Evolutionary conservation across 2,329 filamentous ascomycete species (phyloP), one percentile per base, ranked within the genome.

Genomic region (Fusarium anguioides): DNA sequence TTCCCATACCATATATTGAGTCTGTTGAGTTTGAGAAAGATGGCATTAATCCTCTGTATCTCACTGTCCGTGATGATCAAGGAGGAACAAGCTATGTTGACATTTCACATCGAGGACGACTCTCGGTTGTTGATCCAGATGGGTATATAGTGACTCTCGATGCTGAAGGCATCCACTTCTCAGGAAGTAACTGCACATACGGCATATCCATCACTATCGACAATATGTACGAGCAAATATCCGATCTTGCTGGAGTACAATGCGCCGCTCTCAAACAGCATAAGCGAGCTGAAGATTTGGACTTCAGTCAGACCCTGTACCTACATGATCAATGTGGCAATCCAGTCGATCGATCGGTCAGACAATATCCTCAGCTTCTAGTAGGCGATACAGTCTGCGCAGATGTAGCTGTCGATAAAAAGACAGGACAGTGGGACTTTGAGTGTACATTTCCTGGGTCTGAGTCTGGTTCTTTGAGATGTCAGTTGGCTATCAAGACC

Each of bases 1-100:
- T 79, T 8, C 76, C 77, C 1, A 71, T 74, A 21, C 77, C 78
- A 0, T 80, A 78, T 42, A 75, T 81, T 5, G 77, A 80, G 46
- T 76, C 79, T 0, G 71, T 81, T 21, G 73, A 75, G 39, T 76
- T 80, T 44, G 72, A 76, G 21, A 67, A 64, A 5, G 70, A 75
- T 17, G 76, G 74, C 2, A 53, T 79, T 3, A 64, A 74, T 5
- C 77, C 79, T 0, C 46, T 79, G 3, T 80, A 75, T 40, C 47
- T 80, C 14, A 76, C 77, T 0, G 55, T 80, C 6, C 61, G 74
- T 0, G 76, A 80, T 46, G 66, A 68, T 4, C 52, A 62, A 8
- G 69, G 74, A 4, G 73, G 70, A 1, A 70, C 72, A 1, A 65
- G 76, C 48, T 72, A 72, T 41, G 56, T 81, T 3, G 79, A 80